A percentile compares a stretch with the other conserved stretches of the same genome.
Evolutionary conservation across 176 grass and related monocot genomes (phyloP).

Genomic region (Neostapfia colusana): DNA sequence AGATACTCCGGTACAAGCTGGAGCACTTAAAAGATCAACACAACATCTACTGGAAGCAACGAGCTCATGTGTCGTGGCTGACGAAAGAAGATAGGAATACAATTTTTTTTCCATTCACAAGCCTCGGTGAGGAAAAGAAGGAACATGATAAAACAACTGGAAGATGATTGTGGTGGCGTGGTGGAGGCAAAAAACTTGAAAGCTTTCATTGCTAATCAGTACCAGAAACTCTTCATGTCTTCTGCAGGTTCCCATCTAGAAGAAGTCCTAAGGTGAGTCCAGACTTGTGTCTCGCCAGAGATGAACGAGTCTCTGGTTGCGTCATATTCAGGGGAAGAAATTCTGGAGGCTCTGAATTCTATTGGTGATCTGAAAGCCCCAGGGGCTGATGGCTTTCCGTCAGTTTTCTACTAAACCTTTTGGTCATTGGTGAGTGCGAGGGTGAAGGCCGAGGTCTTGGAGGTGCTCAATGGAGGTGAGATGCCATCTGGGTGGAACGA

Average conservation of each 20-base stretch:
- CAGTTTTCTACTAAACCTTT: background rate
- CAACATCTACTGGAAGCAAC: background rate
- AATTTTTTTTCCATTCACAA: background rate
- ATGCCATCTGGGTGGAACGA: too few relatives aligned
- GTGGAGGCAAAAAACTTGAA: background rate
- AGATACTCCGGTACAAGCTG: background rate
- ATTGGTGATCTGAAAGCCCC: background rate
- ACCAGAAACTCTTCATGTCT: background rate
- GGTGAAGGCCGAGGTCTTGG: too few relatives aligned
- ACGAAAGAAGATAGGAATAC: background rate
- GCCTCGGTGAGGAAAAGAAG: background rate
- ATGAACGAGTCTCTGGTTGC: background rate
- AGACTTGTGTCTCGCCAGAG: background rate
- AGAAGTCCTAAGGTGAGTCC: background rate
- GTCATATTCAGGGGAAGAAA: background rate
- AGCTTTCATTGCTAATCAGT: background rate
- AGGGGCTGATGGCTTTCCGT: background rate
- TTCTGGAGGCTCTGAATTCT: background rate
- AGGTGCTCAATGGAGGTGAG: too few relatives aligned
- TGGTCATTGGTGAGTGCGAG: background rate
- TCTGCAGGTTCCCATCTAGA: rapidly evolving
- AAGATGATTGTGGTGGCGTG: background rate
- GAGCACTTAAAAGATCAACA: background rate
- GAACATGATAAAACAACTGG: background rate
- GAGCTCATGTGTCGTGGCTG: background rate